Percentiles rank a stretch among this genome's conserved stretches.
Evolutionary conservation across 2,329 filamentous ascomycete species (phyloP).

Genomic region (Pseudofabraea citricarpa): DNA sequence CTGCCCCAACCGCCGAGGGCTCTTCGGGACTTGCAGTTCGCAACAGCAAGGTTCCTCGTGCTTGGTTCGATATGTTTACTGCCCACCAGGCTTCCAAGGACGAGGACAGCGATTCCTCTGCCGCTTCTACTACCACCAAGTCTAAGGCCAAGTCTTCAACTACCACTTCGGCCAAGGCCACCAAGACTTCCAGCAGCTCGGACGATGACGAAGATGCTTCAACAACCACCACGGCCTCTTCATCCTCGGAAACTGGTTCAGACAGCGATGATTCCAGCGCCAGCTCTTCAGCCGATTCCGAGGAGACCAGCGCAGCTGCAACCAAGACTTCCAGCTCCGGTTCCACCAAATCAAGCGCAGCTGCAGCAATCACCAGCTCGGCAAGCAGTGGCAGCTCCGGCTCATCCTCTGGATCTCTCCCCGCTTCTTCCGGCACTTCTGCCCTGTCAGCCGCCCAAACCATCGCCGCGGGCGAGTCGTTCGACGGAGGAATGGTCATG

Average conservation of each 20-base stretch:
- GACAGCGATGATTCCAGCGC: neutral
- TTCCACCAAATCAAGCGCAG: neutral
- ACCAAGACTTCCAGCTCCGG: slow-evolving; percentile 1
- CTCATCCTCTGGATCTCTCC: slow-evolving; percentile 21
- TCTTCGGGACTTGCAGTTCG: neutral
- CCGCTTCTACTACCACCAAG: neutral
- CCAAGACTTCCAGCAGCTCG: too few species aligned
- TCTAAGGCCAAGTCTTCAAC: too few species aligned
- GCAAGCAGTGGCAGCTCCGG: neutral
- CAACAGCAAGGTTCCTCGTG: too few species aligned
- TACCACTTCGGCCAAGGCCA: too few species aligned
- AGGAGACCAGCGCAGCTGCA: neutral
- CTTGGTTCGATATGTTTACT: slow-evolving; percentile 1
- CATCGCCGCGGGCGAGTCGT: slow-evolving; percentile 34
- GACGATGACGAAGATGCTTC: too few species aligned
- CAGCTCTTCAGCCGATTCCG: neutral
- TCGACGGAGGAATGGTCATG: slow-evolving; percentile 40
- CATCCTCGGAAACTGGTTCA: neutral
- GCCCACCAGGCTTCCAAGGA: too few species aligned
- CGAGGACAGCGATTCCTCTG: too few species aligned
- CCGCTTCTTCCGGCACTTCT: slow-evolving; percentile 34
- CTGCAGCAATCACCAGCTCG: neutral
- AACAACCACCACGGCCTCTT: neutral
- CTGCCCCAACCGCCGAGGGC: neutral
- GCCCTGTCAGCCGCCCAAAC: slow-evolving; percentile 35